Evolutionary conservation across 2,329 filamentous ascomycete genomes (phyloP).

Genomic region (Passalora sequoiae): DNA sequence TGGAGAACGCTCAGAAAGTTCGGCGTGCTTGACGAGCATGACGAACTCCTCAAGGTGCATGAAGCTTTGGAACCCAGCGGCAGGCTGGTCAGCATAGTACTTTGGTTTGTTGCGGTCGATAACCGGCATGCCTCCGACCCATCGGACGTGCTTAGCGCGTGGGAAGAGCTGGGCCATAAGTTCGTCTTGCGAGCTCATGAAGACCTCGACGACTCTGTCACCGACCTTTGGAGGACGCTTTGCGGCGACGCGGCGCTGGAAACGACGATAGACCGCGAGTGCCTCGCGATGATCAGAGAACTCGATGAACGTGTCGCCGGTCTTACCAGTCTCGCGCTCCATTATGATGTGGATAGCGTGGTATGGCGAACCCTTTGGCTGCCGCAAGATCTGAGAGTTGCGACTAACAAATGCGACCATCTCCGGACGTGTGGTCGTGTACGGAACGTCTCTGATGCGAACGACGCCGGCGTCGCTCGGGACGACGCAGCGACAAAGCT

Average conservation of each 20-base stretch:
- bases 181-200: constrained; percentile 44
- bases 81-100: constrained; percentile 45
- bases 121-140: constrained; percentile 37
- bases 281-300: constrained; percentile 40
- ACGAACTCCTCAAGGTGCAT: constrained; percentile 48
- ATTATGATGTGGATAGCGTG: constrained; percentile 53
- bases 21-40: constrained; percentile 44
- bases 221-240: constrained; percentile 43
- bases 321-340: constrained; percentile 54
- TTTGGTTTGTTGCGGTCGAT: constrained; percentile 35
- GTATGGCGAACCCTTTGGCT: constrained; percentile 41
- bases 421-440: constrained; percentile 46
- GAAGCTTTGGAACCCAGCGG: constrained; percentile 49
- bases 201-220: constrained; percentile 44
- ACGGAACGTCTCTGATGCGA: constrained; percentile 44
- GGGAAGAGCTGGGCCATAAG: constrained; percentile 51
- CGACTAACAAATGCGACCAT: constrained; percentile 46
- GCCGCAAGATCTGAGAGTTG: constrained; percentile 42
- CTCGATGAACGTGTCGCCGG: constrained; percentile 51
- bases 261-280: constrained; percentile 33
- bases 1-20: constrained; percentile 46
- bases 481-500: constrained; percentile 32
- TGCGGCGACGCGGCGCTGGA: constrained; percentile 35
- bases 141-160: constrained; percentile 46
- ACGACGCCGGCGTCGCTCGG: constrained; percentile 30